Conservation (phyloP, 306 rosid species). For the Quercus robur region DNA sequence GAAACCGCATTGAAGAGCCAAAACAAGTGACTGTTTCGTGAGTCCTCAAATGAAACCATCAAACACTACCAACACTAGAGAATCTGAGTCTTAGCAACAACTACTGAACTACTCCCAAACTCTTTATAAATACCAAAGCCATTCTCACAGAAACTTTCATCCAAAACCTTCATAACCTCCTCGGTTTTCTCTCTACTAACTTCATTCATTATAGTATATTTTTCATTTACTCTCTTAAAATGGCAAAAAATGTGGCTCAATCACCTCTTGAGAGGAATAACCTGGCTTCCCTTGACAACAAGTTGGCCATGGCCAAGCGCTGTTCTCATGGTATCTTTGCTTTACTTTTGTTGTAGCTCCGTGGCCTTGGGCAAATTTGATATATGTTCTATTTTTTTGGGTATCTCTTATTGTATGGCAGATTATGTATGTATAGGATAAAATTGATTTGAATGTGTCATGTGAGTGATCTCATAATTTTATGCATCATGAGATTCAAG, state of each 20-base stretch:
- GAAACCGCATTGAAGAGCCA: slow-evolving; percentile 20
- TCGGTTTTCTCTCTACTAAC: neutral
- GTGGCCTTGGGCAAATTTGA: neutral
- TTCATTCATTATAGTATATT: neutral
- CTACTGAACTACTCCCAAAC: slow-evolving; percentile 5
- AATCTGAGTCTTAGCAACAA: neutral
- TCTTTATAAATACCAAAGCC: slow-evolving; percentile 41
- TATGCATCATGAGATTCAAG: too few species aligned
- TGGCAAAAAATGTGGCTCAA: slow-evolving; percentile 61
- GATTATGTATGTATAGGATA: neutral
- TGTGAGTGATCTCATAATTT: neutral
- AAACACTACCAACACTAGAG: slow-evolving; percentile 11
- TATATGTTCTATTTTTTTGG: neutral
- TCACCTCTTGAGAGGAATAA: slow-evolving; percentile 51
- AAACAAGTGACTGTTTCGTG: slow-evolving; percentile 45
- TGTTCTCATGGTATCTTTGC: slow-evolving; percentile 57
- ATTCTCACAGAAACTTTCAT: slow-evolving; percentile 24
- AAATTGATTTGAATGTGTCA: neutral
- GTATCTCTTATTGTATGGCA: neutral
- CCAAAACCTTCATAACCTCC: slow-evolving; percentile 14
- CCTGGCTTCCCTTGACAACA: slow-evolving; percentile 66
- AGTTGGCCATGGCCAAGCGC: slow-evolving; percentile 79
- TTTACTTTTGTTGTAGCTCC: neutral
- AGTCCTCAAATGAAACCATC: slow-evolving; percentile 59
- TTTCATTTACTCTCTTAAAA: slow-evolving; percentile 16